Base-by-base conservation (phyloP, 2,329 filamentous ascomycete species). In the Epichloe glyceriae region DNA sequence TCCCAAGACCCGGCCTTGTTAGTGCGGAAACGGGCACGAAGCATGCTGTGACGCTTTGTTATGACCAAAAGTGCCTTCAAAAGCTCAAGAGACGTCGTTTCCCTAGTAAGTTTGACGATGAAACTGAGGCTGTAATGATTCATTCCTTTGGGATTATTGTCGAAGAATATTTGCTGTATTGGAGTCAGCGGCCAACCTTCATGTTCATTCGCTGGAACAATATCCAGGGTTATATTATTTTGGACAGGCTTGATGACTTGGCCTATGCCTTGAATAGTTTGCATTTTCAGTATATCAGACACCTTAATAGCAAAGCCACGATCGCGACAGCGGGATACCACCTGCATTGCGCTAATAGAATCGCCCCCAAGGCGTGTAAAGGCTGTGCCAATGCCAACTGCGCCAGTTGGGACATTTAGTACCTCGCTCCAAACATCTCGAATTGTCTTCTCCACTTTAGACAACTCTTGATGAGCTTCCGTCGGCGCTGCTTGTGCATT, bases 81-180 rank as follows among this genome's bases (percentile, higher is more conserved):
- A 22, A 43, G 41, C 12, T 43, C 8, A 20, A 19, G 17, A 19
- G 6, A 14, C 11, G 41, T 43, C 12, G 19, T 19, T 12, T 17
- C 15, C 12, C n/a, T 20, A 1, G 19, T 0, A 7, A 52, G 12
- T 19, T 41, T 61, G 5, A 74, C 55, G 1, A 67, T 62, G 41
- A 70, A 71, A 10, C 67, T 73, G 52, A 74, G 72, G 50, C 73
- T 73, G 60, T 71, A 72, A 22, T 67, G 67, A 17, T 68, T 47
- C 6, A 57, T 59, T 3, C 64, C 65, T 26, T 17, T 20, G 20
- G 41, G 22, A n/a, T 43, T 17, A 11, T 17, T 19, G 8, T 14
- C 19, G 41, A 43, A 43, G 41, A 43, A 43, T 5, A 43, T 43
- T 3, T 43, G 17, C 41, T 43, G 41, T 43, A 43, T 43, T 15